Evolutionary conservation across 176 grass and related monocot genomes (phyloP), one percentile per base, ranked within the genome.

Genomic region (Carex pumila): DNA sequence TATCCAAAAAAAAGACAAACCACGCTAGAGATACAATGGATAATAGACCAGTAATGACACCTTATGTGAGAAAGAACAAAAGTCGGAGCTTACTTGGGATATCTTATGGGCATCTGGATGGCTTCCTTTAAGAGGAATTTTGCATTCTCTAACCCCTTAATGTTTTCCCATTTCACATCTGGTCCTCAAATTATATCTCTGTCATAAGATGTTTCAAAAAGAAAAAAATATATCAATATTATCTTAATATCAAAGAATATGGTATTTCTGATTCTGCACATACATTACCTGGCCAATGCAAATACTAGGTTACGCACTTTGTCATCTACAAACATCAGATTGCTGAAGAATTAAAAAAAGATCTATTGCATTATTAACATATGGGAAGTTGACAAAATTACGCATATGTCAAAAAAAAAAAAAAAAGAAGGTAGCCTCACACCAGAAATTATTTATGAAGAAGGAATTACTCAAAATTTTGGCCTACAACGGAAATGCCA

Each of bases 111-210:
- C 95, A 98, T 91, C 13, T 94, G 91, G 82, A 98, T 92, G 34
- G 91, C 92, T 71, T 94, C 91, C 91, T 94, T 98, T 59, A 94
- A 91, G 68, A 94, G 91, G 14, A 89, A 84, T 90, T 98, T 98
- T 73, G 89, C 92, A 87, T 81, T 94, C 79, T 90, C 95, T 65
- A 98, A 86, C 58, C 95, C 95, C 91, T 94, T 98, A 83, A 94
- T 98, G 91, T 90, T 93, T 86, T 98, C 95, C 95, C 95, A 98
- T 83, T 94, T 92, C 56, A 94, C 95, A 94, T 98, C 95, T 86
- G 95, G 91, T 47, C 90, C 95, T 37, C 84, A 87, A 84, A 98
- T 85, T 70, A 94, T 98, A 77, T 98, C 92, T 72, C 95, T 98
- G 86, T 39, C 55, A 43, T 56, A 30, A 79, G 62, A 77, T 47